These are phyloP conservation scores for Thraustotheca clavata DNA, from an alignment of 352 stramenopile species.

Conservation along the genomic window DNA sequence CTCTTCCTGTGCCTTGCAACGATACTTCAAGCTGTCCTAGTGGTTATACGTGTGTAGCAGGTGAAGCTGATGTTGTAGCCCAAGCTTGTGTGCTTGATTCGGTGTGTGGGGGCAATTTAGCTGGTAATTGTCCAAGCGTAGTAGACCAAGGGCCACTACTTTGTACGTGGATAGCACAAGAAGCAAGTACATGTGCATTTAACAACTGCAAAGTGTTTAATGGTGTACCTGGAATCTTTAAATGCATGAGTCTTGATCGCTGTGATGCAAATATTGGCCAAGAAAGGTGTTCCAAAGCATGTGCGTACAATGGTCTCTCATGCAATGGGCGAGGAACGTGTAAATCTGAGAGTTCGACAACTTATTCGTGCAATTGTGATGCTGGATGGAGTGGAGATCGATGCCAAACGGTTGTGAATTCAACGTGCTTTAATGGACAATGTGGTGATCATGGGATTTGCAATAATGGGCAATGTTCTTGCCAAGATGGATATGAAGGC, in stretches of 20 bases:
- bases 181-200: not conserved
- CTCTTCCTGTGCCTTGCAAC: slow-evolving; percentile 26
- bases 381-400: slow-evolving; percentile 57
- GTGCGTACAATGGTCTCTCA: slow-evolving; percentile 16
- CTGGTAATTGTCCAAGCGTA: slow-evolving; percentile 55
- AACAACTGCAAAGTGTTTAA: slow-evolving; percentile 29
- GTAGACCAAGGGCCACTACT: slow-evolving; percentile 44
- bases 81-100: slow-evolving; percentile 59
- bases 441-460: slow-evolving; percentile 42
- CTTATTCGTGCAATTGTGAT: slow-evolving; percentile 43
- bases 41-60: slow-evolving; percentile 64
- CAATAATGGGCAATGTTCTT: slow-evolving; percentile 30
- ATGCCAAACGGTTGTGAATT: slow-evolving; percentile 45
- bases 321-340: slow-evolving; percentile 67
- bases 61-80: slow-evolving; percentile 45
- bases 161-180: slow-evolving; percentile 37
- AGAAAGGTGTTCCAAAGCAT: not conserved
- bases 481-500: slow-evolving; percentile 34
- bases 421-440: slow-evolving; percentile 34
- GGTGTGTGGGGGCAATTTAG: slow-evolving; percentile 38
- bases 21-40: slow-evolving; percentile 47
- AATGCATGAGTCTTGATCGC: slow-evolving; percentile 62
- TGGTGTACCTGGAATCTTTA: slow-evolving; percentile 48
- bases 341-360: slow-evolving; percentile 24
- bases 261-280: slow-evolving; percentile 32